phyloP scores from a whole-genome alignment of 1,139 yeast genomes.

The Blastobotrys ciferrii region DNA sequence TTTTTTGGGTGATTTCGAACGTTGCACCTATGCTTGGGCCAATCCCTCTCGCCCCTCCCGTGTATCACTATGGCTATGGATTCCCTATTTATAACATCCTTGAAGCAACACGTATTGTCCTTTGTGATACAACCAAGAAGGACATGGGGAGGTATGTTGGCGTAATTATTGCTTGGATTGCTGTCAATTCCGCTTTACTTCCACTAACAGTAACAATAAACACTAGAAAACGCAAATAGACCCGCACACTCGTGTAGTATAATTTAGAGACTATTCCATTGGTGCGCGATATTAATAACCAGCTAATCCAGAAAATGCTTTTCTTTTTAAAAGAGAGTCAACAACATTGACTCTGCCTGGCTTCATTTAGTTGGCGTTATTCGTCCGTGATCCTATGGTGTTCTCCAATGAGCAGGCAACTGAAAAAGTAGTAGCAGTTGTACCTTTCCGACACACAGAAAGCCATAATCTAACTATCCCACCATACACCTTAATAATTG shows the following conservation, averaged over 20 bases:
- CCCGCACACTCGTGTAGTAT: neutral
- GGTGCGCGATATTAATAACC: no score
- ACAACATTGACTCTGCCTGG: no score
- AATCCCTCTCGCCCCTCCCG: slow-evolving; percentile 48
- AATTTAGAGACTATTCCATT: slow-evolving; percentile 1
- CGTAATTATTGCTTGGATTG: slow-evolving; percentile 57
- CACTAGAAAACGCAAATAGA: neutral
- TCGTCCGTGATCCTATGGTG: no score
- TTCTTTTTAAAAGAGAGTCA: no score
- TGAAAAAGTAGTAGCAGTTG: no score
- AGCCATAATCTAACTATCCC: no score
- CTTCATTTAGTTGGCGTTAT: no score
- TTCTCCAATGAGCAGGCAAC: no score
- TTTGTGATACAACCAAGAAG: slow-evolving; percentile 57
- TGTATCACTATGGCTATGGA: slow-evolving; percentile 62
- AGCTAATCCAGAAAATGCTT: neutral
- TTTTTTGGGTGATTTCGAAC: slow-evolving; percentile 57
- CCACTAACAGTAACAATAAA: neutral
- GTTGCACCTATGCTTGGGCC: slow-evolving; percentile 63
- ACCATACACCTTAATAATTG: no score
- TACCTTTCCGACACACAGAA: no score
- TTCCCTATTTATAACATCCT: slow-evolving; percentile 62
- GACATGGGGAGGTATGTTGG: slow-evolving; percentile 58
- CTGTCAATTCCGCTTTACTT: slow-evolving; percentile 35
- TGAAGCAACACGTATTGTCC: slow-evolving; percentile 54